These are phyloP conservation scores for Russula sp. DNA, from an alignment of 768 basidiomycete genomes.

Conservation along the genomic window DNA sequence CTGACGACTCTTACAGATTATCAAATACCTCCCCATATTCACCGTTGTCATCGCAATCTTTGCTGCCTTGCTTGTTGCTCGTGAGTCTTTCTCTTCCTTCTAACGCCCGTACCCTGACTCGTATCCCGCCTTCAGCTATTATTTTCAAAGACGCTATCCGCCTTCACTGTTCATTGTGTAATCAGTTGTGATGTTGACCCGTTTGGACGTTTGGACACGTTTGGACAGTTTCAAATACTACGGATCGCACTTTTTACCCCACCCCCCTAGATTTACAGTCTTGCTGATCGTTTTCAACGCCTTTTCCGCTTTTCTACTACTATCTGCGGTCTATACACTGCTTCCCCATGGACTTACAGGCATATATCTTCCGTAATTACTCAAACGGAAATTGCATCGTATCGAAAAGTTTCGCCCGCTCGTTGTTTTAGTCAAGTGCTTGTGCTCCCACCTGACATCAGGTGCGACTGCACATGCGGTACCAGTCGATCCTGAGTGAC, in stretches of 20 bases:
- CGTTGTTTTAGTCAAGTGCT: no score
- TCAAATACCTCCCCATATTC: constrained; percentile 81
- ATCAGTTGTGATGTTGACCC: constrained; percentile 45
- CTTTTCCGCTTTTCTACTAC: not conserved
- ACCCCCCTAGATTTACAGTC: constrained; percentile 4
- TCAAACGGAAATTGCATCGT: constrained; percentile 8
- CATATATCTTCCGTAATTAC: constrained; percentile 6
- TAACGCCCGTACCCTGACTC: not conserved
- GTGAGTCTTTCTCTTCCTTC: constrained; percentile 41
- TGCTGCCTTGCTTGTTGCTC: constrained; percentile 68
- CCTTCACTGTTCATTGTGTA: constrained; percentile 61
- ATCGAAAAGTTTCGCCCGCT: not conserved
- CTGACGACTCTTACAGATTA: constrained; percentile 43
- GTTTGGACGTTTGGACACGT: not conserved
- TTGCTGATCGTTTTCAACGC: constrained; percentile 11
- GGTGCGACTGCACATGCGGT: no score
- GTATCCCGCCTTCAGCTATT: constrained; percentile 39
- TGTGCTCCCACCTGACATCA: no score
- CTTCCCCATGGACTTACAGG: constrained; percentile 10
- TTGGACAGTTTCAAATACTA: not conserved
- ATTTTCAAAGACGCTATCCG: constrained; percentile 55
- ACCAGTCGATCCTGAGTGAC: not conserved
- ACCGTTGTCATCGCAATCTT: constrained; percentile 61
- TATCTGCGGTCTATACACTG: not conserved
- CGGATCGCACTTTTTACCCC: not conserved